Base-by-base conservation (phyloP, 2,329 filamentous ascomycete species). In the Diatrype stigma region DNA sequence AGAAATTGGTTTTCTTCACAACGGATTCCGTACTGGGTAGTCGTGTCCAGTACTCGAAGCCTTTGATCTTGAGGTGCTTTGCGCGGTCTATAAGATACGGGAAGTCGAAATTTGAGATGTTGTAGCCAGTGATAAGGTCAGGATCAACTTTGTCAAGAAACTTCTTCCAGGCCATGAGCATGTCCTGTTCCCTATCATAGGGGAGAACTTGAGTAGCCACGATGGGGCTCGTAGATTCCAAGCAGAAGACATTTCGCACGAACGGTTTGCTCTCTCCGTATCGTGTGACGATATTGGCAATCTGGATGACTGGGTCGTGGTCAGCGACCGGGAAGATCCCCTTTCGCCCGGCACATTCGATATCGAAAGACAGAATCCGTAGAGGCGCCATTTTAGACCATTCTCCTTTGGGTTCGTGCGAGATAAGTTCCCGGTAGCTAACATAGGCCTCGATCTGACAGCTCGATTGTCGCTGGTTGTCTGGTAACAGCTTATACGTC, bases 371-470 rank as follows among this genome's bases (percentile, higher is more conserved):
- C 44, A 99, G 73, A 45, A 96, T 87, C 54, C 94, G 85, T 3
- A 99, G 76, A 0, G 94, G 94, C 0, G 95, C 94, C 86, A 97
- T 96, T 72, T 96, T 99, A 26, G 90, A 90, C 91, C 93, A 99
- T 66, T 97, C 92, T 17, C 92, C 93, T 58, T 94, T 87, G 2
- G 92, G 85, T 46, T 89, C 84, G 69, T 97, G 93, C 10, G 94
- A 85, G 56, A 96, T 85, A 8, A 99, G 75, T 62, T 97, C 86
- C 52, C 77, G 75, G 63, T 95, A 96, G 67, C 87, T 85, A 50
- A 96, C 82, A 59, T 86, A 80, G 12, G 93, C 94, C 72, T 99
- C 94, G 57, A 99, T 96, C 70, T 99, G 94, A 68, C 94, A 97
- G 62, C 91, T 96, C 2, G 93, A 97, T 57, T 96, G 88, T 54